These are phyloP conservation scores for Apophysomyces elegans DNA, from an alignment of 371 early-diverging fungal species.

Conservation along the genomic window DNA sequence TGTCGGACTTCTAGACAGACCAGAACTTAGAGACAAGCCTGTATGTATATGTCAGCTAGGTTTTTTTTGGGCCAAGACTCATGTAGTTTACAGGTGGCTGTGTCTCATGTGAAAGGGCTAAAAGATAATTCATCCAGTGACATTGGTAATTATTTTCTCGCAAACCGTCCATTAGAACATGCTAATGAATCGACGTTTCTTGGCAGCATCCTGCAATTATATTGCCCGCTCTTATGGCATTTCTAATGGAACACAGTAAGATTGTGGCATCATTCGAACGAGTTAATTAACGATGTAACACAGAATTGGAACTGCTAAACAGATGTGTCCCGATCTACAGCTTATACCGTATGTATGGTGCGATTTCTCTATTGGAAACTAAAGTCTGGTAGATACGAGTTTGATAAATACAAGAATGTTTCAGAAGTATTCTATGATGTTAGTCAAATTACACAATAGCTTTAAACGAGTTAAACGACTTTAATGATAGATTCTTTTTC, in stretches of 20 bases:
- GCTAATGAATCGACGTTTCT: neutral
- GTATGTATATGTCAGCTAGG: constrained; percentile 39
- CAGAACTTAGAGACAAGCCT: constrained; percentile 65
- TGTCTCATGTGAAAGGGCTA: constrained; percentile 40
- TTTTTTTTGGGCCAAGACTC: neutral
- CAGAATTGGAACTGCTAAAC: constrained; percentile 55
- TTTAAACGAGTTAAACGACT: too few relatives aligned
- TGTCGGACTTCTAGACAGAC: constrained; percentile 72
- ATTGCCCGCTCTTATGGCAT: constrained; percentile 74
- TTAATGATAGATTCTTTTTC: constrained; percentile 51
- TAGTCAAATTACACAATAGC: neutral
- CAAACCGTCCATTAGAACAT: constrained; percentile 34
- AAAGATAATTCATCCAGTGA: constrained; percentile 44
- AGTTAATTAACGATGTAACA: neutral
- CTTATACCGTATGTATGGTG: constrained; percentile 55
- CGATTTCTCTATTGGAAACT: neutral
- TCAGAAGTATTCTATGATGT: constrained; percentile 70
- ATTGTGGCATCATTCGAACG: neutral
- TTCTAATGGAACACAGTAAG: constrained; percentile 75
- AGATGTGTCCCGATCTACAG: constrained; percentile 64
- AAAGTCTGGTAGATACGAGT: constrained; percentile 59
- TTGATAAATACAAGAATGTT: constrained; percentile 76
- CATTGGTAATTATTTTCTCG: constrained; percentile 37
- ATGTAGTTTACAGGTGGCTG: constrained; percentile 35
- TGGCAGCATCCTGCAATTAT: constrained; percentile 79